These are phyloP conservation scores for Tolypocladium capitatum DNA, from an alignment of 2,329 filamentous ascomycete genomes.

Conservation along the genomic window DNA sequence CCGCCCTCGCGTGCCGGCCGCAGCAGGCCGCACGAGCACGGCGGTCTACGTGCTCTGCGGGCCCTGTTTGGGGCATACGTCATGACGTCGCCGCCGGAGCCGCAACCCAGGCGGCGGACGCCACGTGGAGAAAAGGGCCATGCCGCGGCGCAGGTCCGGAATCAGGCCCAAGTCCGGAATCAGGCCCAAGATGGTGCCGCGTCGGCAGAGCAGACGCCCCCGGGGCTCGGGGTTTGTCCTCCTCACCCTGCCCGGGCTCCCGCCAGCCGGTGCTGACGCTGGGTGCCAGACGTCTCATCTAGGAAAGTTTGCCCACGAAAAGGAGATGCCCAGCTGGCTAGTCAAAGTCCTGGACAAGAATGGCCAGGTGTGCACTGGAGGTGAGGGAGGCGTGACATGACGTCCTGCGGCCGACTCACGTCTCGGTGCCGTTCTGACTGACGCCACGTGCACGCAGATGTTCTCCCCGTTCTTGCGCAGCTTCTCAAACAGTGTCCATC, in stretches of 20 bases:
- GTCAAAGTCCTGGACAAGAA: constrained; percentile 46
- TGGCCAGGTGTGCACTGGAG: constrained; percentile 40
- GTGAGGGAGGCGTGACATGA: constrained; percentile 16
- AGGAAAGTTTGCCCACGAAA: constrained; percentile 59
- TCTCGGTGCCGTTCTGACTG: not conserved
- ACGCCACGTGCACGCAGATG: constrained; percentile 19
- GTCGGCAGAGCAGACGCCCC: not conserved
- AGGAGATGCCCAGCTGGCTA: constrained; percentile 61
- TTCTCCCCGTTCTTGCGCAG: constrained; percentile 49
- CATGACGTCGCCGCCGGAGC: not conserved
- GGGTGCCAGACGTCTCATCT: constrained; percentile 43
- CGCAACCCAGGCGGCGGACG: not conserved
- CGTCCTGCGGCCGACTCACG: not conserved
- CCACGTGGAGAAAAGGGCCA: not conserved
- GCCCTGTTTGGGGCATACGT: not conserved
- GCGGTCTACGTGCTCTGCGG: not conserved
- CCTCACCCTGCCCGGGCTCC: no score
- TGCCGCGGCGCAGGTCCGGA: not conserved
- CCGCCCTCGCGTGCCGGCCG: not conserved
- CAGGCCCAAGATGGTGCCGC: no score
- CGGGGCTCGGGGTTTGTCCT: not conserved
- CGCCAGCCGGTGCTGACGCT: not conserved
- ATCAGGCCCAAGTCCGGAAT: no score
- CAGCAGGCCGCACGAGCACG: not conserved
- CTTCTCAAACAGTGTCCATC: constrained; percentile 48